A percentile compares a stretch with the other conserved stretches of the same genome.
Evolutionary conservation across 1,284 basidiomycete genomes (phyloP).

Genomic region (Tylopilus orsonianus): DNA sequence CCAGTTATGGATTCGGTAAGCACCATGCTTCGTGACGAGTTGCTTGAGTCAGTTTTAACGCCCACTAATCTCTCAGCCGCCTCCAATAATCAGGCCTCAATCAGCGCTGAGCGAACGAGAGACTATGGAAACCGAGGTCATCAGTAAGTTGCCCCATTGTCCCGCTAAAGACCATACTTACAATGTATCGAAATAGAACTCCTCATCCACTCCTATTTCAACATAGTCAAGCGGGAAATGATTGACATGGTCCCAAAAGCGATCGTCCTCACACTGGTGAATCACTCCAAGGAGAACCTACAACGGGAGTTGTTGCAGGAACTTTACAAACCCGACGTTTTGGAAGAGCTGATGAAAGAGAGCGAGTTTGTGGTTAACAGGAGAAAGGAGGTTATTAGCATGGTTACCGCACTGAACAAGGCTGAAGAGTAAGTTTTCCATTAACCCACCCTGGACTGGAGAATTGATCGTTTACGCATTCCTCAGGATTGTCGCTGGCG

Average conservation of each 20-base stretch:
- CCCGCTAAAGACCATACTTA: neutral
- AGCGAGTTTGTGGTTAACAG: conserved; percentile 81
- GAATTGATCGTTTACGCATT: conserved; percentile 10
- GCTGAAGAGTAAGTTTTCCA: conserved; percentile 76
- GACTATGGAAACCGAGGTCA: conserved; percentile 98
- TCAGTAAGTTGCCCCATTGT: conserved; percentile 76
- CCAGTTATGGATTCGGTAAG: conserved; percentile 79
- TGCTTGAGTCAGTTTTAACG: neutral
- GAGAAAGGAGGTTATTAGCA: conserved; percentile 86
- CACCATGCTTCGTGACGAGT: neutral
- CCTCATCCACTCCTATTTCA: conserved; percentile 92
- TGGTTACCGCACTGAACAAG: conserved; percentile 89
- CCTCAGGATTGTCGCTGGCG: conserved; percentile 33
- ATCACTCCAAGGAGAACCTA: conserved; percentile 89
- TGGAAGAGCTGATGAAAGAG: conserved; percentile 92
- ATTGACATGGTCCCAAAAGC: conserved; percentile 99
- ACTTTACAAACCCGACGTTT: conserved; percentile 88
- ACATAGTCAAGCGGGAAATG: conserved; percentile 98
- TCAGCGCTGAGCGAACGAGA: conserved; percentile 93
- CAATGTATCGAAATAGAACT: conserved; percentile 56
- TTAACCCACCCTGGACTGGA: neutral
- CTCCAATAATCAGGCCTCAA: conserved; percentile 89
- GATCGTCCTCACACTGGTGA: conserved; percentile 92
- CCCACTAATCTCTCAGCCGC: conserved; percentile 51
- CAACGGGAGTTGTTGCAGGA: conserved; percentile 88